Evolutionary conservation across 2,329 filamentous ascomycete species (phyloP), one percentile per base, ranked within the genome.

Genomic region (Corynespora cassiicola): DNA sequence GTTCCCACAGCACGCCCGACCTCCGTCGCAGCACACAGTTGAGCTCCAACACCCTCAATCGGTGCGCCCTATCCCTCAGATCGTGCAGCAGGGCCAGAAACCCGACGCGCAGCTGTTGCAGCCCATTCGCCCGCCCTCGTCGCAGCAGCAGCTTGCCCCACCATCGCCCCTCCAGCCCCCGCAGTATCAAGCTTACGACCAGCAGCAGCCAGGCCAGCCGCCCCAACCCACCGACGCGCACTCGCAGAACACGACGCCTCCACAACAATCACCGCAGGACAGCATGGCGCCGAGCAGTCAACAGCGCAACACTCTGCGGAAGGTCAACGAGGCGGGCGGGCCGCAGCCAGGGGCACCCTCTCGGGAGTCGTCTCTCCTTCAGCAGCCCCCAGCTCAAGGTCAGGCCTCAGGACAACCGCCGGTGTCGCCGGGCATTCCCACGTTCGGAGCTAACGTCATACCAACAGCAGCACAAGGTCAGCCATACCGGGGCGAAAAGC

Each of bases 371-470:
- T 66, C 65, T 23, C 57, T 63, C 23, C 54, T 66, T 23, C 58
- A 65, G 41, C 64, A 63, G 45, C 57, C 60, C 29, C 37, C 57
- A 52, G 45, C 54, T 47, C 63, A 65, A 65, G 61, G 61, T 66
- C 64, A 67, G 61, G 52, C 49, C 47, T 58, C 53, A 51, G 56
- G 57, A 49, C 62, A 64, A 45, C 55, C 57, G 47, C 59, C 63
- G 43, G 55, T 61, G 17, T 63, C 67, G 47, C 61, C 65, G 47
- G 67, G 65, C 47, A 43, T 72, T 39, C 58, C 69, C 43, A 65
- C 69, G 29, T 76, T 73, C 61, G 70, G 66, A 41, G 63, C 72
- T 54, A 71, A 73, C 45, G 67, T 73, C 38, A 70, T 74, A 19
- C 71, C 72, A 46, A 61, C 67, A 58, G 61, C 62, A 45, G 68